Evolutionary conservation across 352 stramenopile genomes (phyloP).

Genomic region (Phytophthora europaea): DNA sequence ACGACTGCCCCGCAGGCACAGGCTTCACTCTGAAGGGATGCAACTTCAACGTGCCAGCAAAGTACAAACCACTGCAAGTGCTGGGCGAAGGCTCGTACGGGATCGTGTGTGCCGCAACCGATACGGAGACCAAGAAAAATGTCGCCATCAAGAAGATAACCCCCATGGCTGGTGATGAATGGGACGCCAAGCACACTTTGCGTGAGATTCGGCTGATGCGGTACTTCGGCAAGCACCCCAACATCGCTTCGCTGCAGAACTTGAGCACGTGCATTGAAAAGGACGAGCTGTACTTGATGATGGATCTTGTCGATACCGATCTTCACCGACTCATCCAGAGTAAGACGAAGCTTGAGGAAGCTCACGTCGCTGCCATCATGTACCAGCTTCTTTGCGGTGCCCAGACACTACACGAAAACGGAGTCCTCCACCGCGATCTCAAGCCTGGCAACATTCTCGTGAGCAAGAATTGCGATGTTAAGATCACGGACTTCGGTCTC

Average conservation of each 20-base stretch:
- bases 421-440: constrained; percentile 86
- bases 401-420: constrained; percentile 93
- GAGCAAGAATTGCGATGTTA: constrained; percentile 87
- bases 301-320: constrained; percentile 96
- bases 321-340: constrained; percentile 92
- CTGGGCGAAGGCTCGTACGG: constrained; percentile 95
- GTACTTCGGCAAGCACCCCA: constrained; percentile 92
- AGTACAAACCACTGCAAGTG: constrained; percentile 88
- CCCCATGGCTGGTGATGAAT: constrained; percentile 91
- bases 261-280: constrained; percentile 88
- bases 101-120: constrained; percentile 89
- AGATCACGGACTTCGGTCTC: constrained; percentile 88
- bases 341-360: constrained; percentile 88
- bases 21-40: constrained; percentile 87
- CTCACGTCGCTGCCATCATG: constrained; percentile 93
- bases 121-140: constrained; percentile 76
- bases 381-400: constrained; percentile 93
- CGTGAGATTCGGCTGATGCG: constrained; percentile 93
- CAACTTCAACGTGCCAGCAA: constrained; percentile 85
- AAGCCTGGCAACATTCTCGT: constrained; percentile 90
- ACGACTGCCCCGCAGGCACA: constrained; percentile 64
- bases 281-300: constrained; percentile 96
- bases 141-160: constrained; percentile 96
- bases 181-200: constrained; percentile 92
- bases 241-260: constrained; percentile 87